Evolutionary conservation across 2,329 filamentous ascomycete genomes (phyloP), one percentile per base, ranked within the genome.

Genomic region (Aspergillus awamori): DNA sequence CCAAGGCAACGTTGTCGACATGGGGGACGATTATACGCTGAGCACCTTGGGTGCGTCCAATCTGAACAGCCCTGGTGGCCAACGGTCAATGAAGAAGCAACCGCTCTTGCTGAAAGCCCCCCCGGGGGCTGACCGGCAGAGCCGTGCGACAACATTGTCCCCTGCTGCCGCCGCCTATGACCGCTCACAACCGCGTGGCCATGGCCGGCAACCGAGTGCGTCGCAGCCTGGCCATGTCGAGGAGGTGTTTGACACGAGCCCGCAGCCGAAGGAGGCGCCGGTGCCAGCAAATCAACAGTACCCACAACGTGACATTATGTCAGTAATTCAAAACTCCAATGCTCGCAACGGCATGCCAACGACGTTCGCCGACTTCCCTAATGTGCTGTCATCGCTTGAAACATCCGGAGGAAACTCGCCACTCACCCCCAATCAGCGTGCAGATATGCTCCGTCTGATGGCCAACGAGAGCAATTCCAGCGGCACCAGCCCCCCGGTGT

Each of bases 1-100:
- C 47, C 84, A 85, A 66, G 84, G 85, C 20, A 86, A 85, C 67
- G 83, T 89, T 10, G 85, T 88, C 26, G 86, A 89, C 70, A 80
- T 88, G 47, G 83, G 81, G n/a, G 85, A 88, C 69, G 83, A 80
- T 62, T 77, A 72, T 57, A 63, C 70, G 20, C 66, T 74, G 54
- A 70, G 77, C 72, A 53, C 77, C 69, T 62, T 79, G 62, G 66
- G 76, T 63, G 63, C 65, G 26, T 7, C 59, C 41, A 65, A 76
- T 49, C 65, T 76, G 62, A 70, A 70, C 55, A 74, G 75, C 58
- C 67, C 76, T 55, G 70, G 69, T 54, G 66, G 70, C 57, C 75
- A 75, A 67, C 72, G 80, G 65, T 72, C 79, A 20, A 76, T 77
- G 63, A 81, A 82, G 61, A 81, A 77, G 63, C 79, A 79, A 61